Conservation (phyloP, 1,284 basidiomycete species). For the Apiotrichum veenhuisii region DNA sequence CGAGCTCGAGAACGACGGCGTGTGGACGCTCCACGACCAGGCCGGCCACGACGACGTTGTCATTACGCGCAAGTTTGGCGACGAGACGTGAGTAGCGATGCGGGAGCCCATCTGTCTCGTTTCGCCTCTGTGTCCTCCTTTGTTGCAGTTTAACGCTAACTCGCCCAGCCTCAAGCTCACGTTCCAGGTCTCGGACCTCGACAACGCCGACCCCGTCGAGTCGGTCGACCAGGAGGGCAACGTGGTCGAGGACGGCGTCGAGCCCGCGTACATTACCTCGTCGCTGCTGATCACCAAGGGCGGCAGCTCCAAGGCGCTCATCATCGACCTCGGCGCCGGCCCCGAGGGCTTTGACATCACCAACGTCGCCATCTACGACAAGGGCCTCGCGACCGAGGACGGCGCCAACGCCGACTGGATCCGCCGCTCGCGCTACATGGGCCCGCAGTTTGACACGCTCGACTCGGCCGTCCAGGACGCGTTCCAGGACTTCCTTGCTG, state of each 20-base stretch:
- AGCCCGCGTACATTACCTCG: constrained; percentile 58
- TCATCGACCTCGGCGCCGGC: constrained; percentile 74
- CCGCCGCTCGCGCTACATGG: constrained; percentile 84
- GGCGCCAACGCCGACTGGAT: constrained; percentile 91
- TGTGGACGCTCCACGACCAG: constrained; percentile 79
- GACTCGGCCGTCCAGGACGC: constrained; percentile 81
- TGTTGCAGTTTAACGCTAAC: neutral
- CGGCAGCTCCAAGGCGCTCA: constrained; percentile 60
- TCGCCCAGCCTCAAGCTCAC: constrained; percentile 43
- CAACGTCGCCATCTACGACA: constrained; percentile 78
- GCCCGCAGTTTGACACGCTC: constrained; percentile 86
- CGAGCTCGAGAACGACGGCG: constrained; percentile 66
- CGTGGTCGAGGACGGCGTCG: constrained; percentile 52
- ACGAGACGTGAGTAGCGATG: constrained; percentile 68
- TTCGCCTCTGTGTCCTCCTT: neutral
- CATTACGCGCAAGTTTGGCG: constrained; percentile 79
- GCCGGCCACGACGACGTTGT: constrained; percentile 77
- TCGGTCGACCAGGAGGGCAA: constrained; percentile 18
- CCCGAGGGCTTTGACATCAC: constrained; percentile 82
- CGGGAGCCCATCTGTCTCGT: too few species aligned
- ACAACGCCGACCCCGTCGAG: constrained; percentile 24
- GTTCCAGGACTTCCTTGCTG: constrained; percentile 75
- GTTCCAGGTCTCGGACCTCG: constrained; percentile 49
- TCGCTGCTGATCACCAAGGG: constrained; percentile 72
- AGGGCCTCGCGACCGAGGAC: constrained; percentile 70